Conservation (phyloP, 2,329 filamentous ascomycete genomes). For the Rutstroemia sp. region DNA sequence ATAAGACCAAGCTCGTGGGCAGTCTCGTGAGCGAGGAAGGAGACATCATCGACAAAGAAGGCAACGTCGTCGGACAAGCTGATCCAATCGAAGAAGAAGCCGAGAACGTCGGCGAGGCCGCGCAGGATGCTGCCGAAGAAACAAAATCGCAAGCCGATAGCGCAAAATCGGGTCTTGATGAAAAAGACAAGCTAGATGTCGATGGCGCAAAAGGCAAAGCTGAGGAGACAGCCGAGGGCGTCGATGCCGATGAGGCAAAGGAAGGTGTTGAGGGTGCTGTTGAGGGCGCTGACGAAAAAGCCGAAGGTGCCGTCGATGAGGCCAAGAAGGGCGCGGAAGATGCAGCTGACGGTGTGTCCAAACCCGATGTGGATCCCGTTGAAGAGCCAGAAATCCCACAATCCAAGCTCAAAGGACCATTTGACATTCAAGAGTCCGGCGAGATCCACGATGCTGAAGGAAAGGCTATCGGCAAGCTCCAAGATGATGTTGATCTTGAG, state of each 20-base stretch:
- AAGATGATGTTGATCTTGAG: slow-evolving; percentile 2
- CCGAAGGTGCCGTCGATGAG: slow-evolving; percentile 11
- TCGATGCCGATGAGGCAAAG: slow-evolving; percentile 33
- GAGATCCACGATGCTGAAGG: slow-evolving; percentile 5
- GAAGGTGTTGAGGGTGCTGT: slow-evolving; percentile 36
- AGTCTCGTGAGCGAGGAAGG: slow-evolving; percentile 33
- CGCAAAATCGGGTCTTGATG: slow-evolving; percentile 11
- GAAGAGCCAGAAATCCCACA: slow-evolving; percentile 1
- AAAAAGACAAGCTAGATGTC: slow-evolving; percentile 29
- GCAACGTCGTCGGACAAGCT: slow-evolving; percentile 36
- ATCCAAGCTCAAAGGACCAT: slow-evolving; percentile 7
- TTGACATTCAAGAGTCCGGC: slow-evolving; percentile 4
- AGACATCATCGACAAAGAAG: slow-evolving; percentile 49
- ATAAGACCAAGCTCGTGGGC: slow-evolving; percentile 44
- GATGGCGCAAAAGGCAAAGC: slow-evolving; percentile 16
- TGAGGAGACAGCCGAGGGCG: background rate
- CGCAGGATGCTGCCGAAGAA: background rate
- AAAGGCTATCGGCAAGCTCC: slow-evolving; percentile 6
- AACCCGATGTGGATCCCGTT: slow-evolving; percentile 30
- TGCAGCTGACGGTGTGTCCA: background rate
- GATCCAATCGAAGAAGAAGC: slow-evolving; percentile 4
- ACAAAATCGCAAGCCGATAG: slow-evolving; percentile 4
- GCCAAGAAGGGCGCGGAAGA: slow-evolving; percentile 41
- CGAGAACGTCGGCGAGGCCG: background rate
- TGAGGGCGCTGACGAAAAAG: background rate